A percentile compares a stretch with the other conserved stretches of the same genome.
Conservation (phyloP, 2,329 filamentous ascomycete species). For the Colletotrichum tabaci region DNA sequence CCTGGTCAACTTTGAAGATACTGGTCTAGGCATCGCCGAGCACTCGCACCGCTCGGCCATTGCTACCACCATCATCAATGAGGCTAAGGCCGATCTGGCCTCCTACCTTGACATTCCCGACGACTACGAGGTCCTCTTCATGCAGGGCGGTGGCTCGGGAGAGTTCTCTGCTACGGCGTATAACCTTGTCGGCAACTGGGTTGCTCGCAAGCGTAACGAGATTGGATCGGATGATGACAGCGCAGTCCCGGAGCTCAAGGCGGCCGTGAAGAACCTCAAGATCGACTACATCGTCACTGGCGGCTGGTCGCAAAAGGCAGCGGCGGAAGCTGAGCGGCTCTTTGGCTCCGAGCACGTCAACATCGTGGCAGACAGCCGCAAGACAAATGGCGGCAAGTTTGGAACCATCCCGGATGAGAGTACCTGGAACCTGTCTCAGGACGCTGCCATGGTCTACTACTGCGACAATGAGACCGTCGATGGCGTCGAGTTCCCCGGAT, state of each 20-base stretch:
- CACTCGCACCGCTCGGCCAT: constrained; percentile 89
- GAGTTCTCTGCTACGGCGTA: constrained; percentile 88
- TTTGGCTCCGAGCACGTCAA: constrained; percentile 87
- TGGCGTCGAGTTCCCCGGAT: constrained; percentile 88
- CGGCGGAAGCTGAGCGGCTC: constrained; percentile 84
- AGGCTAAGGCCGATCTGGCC: constrained; percentile 81
- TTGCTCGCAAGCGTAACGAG: constrained; percentile 74
- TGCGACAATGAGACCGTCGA: constrained; percentile 97
- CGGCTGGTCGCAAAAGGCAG: constrained; percentile 89
- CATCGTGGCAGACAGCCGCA: constrained; percentile 78
- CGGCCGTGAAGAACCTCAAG: constrained; percentile 79
- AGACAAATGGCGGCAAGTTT: constrained; percentile 83
- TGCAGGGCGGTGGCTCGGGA: constrained; percentile 88
- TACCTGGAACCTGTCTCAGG: constrained; percentile 80
- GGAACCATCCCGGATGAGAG: constrained; percentile 84
- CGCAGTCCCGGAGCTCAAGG: constrained; percentile 71
- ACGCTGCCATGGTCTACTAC: constrained; percentile 84
- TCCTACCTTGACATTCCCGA: constrained; percentile 85
- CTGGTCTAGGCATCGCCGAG: constrained; percentile 88
- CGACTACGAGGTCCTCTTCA: constrained; percentile 90
- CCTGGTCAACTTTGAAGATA: constrained; percentile 85
- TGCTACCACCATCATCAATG: constrained; percentile 83
- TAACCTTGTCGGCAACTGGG: constrained; percentile 88
- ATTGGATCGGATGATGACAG: constrained; percentile 57
- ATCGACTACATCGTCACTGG: constrained; percentile 94